phyloP scores from a whole-genome alignment of 768 basidiomycete genomes.

The Serpula lacrymans region DNA sequence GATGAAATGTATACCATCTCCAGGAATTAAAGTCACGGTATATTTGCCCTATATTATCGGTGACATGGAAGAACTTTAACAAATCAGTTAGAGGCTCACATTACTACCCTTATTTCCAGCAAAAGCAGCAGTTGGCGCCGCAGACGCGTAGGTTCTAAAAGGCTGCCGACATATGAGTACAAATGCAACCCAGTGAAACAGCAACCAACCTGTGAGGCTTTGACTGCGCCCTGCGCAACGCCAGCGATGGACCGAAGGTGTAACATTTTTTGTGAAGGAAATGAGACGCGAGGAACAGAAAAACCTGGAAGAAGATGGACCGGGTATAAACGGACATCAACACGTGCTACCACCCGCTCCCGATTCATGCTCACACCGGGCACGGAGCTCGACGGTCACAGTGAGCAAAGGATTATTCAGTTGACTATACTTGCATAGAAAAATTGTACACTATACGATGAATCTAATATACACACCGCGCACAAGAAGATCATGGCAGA shows the following conservation, averaged over 20 bases:
- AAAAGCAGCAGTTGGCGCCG: conserved; percentile 83
- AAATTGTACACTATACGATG: too few species aligned
- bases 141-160: conserved; percentile 61
- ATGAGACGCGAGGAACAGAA: conserved; percentile 16
- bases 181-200: neutral
- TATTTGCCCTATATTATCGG: conserved; percentile 76
- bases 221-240: conserved; percentile 51
- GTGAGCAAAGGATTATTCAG: too few species aligned
- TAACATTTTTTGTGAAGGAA: conserved; percentile 48
- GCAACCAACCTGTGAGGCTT: conserved; percentile 43
- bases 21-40: conserved; percentile 93
- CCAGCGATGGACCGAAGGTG: conserved; percentile 53
- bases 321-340: conserved; percentile 21
- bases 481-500: neutral
- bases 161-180: conserved; percentile 34
- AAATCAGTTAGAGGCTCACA: conserved; percentile 45
- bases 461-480: too few species aligned
- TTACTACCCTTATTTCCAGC: conserved; percentile 85
- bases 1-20: conserved; percentile 64
- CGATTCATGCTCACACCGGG: too few species aligned
- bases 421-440: too few species aligned
- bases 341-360: too few species aligned
- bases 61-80: neutral
- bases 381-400: too few species aligned
- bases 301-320: conserved; percentile 7